Conservation (phyloP, 306 rosid genomes). For the Inga laurina region DNA sequence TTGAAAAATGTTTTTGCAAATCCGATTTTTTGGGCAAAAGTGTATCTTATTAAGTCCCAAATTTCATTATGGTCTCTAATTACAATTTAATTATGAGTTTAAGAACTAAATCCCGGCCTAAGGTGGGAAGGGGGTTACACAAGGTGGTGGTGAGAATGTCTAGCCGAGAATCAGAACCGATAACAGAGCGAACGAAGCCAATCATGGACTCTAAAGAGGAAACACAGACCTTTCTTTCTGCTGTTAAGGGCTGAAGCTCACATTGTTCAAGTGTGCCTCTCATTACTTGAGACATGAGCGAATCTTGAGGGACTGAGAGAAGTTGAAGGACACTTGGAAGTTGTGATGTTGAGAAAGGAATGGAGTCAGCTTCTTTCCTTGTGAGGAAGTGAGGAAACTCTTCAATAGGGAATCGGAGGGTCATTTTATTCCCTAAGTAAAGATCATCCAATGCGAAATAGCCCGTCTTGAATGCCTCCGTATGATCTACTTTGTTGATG, state of each 20-base stretch:
- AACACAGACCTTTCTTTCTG: slow-evolving; percentile 59
- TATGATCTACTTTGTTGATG: slow-evolving; percentile 34
- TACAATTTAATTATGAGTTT: too few relatives aligned
- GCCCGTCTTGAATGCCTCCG: slow-evolving; percentile 54
- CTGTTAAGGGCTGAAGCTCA: slow-evolving; percentile 37
- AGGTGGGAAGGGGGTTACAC: too few relatives aligned
- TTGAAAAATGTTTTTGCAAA: too few relatives aligned
- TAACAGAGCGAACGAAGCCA: slow-evolving; percentile 33
- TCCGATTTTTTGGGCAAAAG: too few relatives aligned
- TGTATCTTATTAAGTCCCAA: too few relatives aligned
- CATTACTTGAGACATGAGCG: slow-evolving; percentile 45
- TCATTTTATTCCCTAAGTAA: slow-evolving; percentile 49
- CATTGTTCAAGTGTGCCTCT: slow-evolving; percentile 45
- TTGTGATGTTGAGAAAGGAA: slow-evolving; percentile 56
- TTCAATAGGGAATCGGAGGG: slow-evolving; percentile 49
- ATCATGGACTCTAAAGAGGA: slow-evolving; percentile 60
- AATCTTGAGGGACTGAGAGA: slow-evolving; percentile 47
- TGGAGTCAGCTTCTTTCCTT: slow-evolving; percentile 47
- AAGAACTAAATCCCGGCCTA: too few relatives aligned
- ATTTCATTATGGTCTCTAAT: too few relatives aligned
- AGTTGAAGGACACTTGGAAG: slow-evolving; percentile 57
- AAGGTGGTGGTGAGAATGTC: slow-evolving; percentile 41
- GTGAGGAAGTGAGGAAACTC: slow-evolving; percentile 41
- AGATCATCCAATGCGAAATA: slow-evolving; percentile 53
- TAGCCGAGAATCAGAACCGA: slow-evolving; percentile 30